A percentile compares a stretch with the other conserved stretches of the same genome.
phyloP scores from a whole-genome alignment of 495 filamentous ascomycete species.

The Podospora pseudocomata region DNA sequence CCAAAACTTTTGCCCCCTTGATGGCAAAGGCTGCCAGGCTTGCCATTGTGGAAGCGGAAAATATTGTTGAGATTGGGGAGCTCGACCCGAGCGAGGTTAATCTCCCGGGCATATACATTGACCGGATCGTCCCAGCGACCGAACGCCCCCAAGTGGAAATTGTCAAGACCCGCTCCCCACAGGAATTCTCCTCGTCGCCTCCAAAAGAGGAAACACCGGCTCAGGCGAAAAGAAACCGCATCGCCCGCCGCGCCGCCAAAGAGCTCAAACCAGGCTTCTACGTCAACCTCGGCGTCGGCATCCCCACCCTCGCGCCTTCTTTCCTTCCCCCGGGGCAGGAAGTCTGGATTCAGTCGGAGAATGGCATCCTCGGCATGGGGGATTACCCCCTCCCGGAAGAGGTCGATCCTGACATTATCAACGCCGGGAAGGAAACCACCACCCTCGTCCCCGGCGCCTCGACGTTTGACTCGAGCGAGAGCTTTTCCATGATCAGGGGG shows the following conservation, averaged over 20 bases:
- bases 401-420: conserved; percentile 48
- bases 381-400: conserved; percentile 50
- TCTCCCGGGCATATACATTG: conserved; percentile 61
- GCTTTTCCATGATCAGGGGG: conserved; percentile 60
- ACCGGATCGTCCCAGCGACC: conserved; percentile 58
- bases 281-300: conserved; percentile 63
- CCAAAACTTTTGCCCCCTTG: conserved; percentile 54
- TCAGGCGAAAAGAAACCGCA: conserved; percentile 49
- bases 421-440: conserved; percentile 61
- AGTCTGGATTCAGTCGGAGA: conserved; percentile 60
- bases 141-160: conserved; percentile 55
- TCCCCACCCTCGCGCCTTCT: conserved; percentile 60
- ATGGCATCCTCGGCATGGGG: conserved; percentile 60
- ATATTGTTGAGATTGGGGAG: conserved; percentile 59
- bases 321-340: conserved; percentile 47
- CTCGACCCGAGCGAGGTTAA: conserved; percentile 57
- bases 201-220: conserved; percentile 28
- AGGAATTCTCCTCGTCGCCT: conserved; percentile 17
- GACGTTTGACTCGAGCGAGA: conserved; percentile 57
- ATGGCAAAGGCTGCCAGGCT: conserved; percentile 62
- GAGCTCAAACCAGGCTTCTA: conserved; percentile 63
- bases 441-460: conserved; percentile 55
- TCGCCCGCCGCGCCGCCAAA: conserved; percentile 57
- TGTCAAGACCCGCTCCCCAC: conserved; percentile 43
- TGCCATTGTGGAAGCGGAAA: conserved; percentile 65